A percentile compares a stretch with the other conserved stretches of the same genome.
Evolutionary conservation across 1,284 basidiomycete genomes (phyloP).

Genomic region (Melampsora abietis-canadensis): DNA sequence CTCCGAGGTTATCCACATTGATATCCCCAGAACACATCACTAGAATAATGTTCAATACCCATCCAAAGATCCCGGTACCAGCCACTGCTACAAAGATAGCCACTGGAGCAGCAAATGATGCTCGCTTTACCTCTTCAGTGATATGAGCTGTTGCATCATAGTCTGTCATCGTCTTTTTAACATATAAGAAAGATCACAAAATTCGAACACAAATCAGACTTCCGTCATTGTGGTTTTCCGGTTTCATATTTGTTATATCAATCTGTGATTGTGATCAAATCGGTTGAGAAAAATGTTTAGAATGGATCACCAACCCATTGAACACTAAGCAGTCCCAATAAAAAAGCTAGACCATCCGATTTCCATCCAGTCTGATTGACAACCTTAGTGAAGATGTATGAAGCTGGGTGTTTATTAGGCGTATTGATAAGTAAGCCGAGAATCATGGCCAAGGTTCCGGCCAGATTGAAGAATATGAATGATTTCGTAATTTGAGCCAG

Average conservation of each 20-base stretch:
- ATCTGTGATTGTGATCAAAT: background rate
- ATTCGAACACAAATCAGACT: no score
- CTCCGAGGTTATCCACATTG: slow-evolving; percentile 46
- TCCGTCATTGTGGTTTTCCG: no score
- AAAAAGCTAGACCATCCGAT: slow-evolving; percentile 75
- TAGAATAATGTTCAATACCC: slow-evolving; percentile 72
- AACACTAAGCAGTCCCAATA: slow-evolving; percentile 81
- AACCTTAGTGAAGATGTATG: slow-evolving; percentile 66
- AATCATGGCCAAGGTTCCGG: slow-evolving; percentile 65
- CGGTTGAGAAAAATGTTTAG: slow-evolving; percentile 3
- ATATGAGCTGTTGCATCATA: slow-evolving; percentile 71
- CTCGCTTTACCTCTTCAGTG: slow-evolving; percentile 82
- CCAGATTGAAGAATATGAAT: slow-evolving; percentile 85
- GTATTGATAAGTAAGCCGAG: slow-evolving; percentile 78
- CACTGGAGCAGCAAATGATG: slow-evolving; percentile 70
- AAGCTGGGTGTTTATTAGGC: slow-evolving; percentile 70
- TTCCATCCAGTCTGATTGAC: slow-evolving; percentile 67
- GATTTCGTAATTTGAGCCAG: slow-evolving; percentile 72
- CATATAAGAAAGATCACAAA: background rate
- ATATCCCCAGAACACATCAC: slow-evolving; percentile 66
- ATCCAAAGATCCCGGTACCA: slow-evolving; percentile 73
- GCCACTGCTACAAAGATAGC: slow-evolving; percentile 81
- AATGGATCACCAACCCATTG: slow-evolving; percentile 62
- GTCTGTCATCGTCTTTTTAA: slow-evolving; percentile 50
- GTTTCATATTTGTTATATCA: no score